Evolutionary conservation across 1,284 basidiomycete species (phyloP).

Genomic region (Butyriboletus appendiculatus): DNA sequence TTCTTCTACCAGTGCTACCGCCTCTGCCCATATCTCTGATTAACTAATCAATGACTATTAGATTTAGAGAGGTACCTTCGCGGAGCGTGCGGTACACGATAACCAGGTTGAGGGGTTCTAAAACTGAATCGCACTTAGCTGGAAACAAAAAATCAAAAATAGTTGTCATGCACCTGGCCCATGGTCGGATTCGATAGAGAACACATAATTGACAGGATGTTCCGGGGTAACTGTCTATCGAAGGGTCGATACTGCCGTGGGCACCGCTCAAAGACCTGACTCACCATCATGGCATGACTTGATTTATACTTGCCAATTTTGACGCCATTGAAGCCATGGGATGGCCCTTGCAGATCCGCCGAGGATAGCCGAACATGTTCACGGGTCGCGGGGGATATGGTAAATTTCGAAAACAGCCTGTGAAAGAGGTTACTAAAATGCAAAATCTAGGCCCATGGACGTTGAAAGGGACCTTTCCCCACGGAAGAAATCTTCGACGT

Average conservation of each 20-base stretch:
- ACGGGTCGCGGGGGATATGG: conserved; percentile 69
- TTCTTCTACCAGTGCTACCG: conserved; percentile 58
- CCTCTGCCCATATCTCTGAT: conserved; percentile 45
- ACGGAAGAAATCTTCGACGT: conserved; percentile 87
- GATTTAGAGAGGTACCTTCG: conserved; percentile 53
- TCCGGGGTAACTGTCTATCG: conserved; percentile 66
- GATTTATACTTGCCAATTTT: conserved; percentile 50
- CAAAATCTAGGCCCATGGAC: not conserved
- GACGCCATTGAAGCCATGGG: conserved; percentile 46
- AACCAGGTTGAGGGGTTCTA: conserved; percentile 59
- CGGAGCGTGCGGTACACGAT: conserved; percentile 73
- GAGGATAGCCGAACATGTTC: conserved; percentile 70
- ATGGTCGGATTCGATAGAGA: conserved; percentile 60
- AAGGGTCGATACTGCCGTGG: conserved; percentile 1
- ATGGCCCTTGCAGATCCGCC: conserved; percentile 51
- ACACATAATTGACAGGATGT: conserved; percentile 72
- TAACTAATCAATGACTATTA: conserved; percentile 2
- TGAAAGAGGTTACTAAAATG: conserved; percentile 8
- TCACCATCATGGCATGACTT: conserved; percentile 44
- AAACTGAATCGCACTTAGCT: conserved; percentile 41
- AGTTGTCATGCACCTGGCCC: conserved; percentile 51
- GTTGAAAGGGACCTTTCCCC: conserved; percentile 50
- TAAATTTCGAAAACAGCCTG: conserved; percentile 80
- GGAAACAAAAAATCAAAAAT: not conserved
- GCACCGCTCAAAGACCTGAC: conserved; percentile 12